Conservation (phyloP, 1,139 yeast genomes). For the Pichia sorboxylosa region DNA sequence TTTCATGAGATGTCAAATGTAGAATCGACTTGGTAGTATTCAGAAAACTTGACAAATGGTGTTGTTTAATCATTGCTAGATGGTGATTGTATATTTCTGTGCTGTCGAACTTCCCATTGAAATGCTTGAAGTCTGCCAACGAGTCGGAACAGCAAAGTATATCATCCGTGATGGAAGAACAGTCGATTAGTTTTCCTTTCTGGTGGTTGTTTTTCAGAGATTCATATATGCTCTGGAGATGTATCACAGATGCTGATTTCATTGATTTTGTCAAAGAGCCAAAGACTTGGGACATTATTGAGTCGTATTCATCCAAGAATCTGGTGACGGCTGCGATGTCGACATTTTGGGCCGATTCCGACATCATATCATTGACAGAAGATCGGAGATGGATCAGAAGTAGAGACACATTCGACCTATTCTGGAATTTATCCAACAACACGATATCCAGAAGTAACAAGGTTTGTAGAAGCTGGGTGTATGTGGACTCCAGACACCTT, state of each 20-base stretch:
- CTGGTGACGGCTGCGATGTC: neutral
- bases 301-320: neutral
- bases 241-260: no score
- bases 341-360: no score
- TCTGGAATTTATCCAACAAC: slow-evolving; percentile 5
- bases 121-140: slow-evolving; percentile 11
- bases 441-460: slow-evolving; percentile 5
- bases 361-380: slow-evolving; percentile 1
- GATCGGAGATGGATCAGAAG: slow-evolving; percentile 5
- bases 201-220: no score
- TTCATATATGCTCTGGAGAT: no score
- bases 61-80: slow-evolving; percentile 2
- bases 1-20: neutral
- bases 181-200: no score
- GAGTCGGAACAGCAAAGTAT: slow-evolving; percentile 10
- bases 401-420: slow-evolving; percentile 4
- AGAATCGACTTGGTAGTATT: neutral
- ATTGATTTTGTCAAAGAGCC: no score
- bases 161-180: neutral
- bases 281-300: neutral
- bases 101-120: slow-evolving; percentile 11
- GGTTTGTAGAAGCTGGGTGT: neutral
- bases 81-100: slow-evolving; percentile 8
- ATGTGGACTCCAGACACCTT: no score
- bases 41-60: slow-evolving; percentile 1